Base-by-base conservation (phyloP, 2,329 filamentous ascomycete species). In the Colletotrichum orbiculare region DNA sequence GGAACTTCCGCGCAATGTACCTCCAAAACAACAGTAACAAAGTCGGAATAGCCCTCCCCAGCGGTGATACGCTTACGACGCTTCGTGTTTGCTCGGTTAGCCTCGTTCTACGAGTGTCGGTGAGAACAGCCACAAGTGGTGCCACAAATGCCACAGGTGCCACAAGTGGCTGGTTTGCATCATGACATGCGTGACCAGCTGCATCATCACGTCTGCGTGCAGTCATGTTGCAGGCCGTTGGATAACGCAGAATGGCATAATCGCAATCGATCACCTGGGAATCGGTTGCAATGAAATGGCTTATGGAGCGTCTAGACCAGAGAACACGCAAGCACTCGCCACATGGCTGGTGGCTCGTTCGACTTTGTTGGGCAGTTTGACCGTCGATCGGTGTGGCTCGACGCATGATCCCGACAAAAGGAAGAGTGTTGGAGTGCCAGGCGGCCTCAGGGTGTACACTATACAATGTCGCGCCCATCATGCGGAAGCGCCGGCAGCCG, bases 251-350 rank as follows among this genome's bases (percentile, higher is more conserved):
- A 25, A 25, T 25, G 4, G 25, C 25, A 25, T 5, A 25, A 25
- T 25, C 25, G 25, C 25, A 25, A 25, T 25, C 25, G 49, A 46
- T 56, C 52, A 43, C 25, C 58, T 9, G 34, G 41, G 45, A 33
- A 42, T 25, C 41, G 41, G 11, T 25, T 25, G 25, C 3, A 42
- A 34, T 43, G 39, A 45, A 17, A 46, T 15, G 6, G 17, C n/a
- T 50, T 10, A 39, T 54, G 15, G 42, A 49, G 48, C 39, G 12
- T 66, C 59, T 61, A 64, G 60, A 54, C 39, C 60, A 33, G 9
- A 33, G 33, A 52, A 62, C 57, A 39, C 63, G 66, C 63, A 67
- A 67, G 63, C 63, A 59, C 63, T 67, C 66, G 66, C 66, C 66
- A 67, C 66, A 61, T 8, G 11, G 7, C 17, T 9, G 25, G 61